Evolutionary conservation across 2,329 filamentous ascomycete genomes (phyloP), one percentile per base, ranked within the genome.

Genomic region (Penicillium polonicum): DNA sequence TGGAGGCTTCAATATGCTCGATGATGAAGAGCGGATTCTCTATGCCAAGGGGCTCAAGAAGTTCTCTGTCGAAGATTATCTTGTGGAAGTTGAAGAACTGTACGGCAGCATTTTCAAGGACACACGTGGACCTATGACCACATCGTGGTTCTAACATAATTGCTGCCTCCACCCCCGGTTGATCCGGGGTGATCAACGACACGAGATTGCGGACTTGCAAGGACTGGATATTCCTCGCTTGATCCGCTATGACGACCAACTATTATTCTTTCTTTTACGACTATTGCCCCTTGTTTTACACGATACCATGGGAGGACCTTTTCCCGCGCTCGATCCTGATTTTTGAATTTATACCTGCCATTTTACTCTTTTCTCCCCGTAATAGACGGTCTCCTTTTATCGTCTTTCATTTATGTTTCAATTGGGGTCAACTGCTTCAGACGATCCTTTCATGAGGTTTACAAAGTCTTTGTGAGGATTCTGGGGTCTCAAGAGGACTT

Each of bases 41-140:
- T 75, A 82, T 58, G 80, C 83, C 25, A 85, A 85, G 60, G 91
- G 90, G 2, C 82, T 97, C 6, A 82, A 81, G 68, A 89, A 88
- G 67, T 90, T 91, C 73, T 83, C 82, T 44, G 90, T 90, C 10
- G 85, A 91, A 49, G 92, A 96, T 68, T 99, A 99, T 76, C 78
- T 95, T 59, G 79, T 80, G 44, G 92, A 96, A 71, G 89, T 97
- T 57, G 83, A 90, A 64, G 84, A 83, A 55, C 76, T 96, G 15
- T 82, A 89, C 67, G 75, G 81, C 49, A 82, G 79, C 58, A 85
- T 88, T 71, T 88, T 89, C 69, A 78, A 79, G 39, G 76, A 78
- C 61, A 68, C 71, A 46, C 66, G 75, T 29, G 73, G 72, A 7
- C 65, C 74, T 17, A 64, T 76, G 51, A 65, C 66, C 36, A 59